phyloP scores from a whole-genome alignment of 805 yeast species.

The Candida yuanshanica region DNA sequence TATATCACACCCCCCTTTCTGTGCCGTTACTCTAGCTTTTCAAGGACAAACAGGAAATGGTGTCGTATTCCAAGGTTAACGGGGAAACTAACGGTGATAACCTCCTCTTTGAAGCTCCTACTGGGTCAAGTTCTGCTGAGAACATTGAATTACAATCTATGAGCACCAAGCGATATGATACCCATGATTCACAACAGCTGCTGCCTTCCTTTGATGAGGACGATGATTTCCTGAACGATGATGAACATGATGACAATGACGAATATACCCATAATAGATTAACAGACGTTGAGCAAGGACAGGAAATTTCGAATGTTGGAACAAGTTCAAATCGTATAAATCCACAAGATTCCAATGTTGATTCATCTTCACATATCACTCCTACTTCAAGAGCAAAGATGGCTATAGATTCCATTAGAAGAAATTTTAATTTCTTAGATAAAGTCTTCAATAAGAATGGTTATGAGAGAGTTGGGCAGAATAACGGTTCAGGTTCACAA shows the following conservation, averaged over 20 bases:
- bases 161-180: background rate
- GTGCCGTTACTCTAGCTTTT: too few species aligned
- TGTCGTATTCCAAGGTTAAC: conserved; percentile 2
- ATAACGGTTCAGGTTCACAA: conserved; percentile 29
- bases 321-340: background rate
- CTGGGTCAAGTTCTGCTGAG: background rate
- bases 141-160: conserved; percentile 7
- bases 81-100: conserved; percentile 2
- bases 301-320: background rate
- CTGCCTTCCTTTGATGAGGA: conserved; percentile 2
- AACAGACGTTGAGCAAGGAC: background rate
- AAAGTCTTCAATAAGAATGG: conserved; percentile 22
- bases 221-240: background rate
- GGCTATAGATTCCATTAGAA: conserved; percentile 23
- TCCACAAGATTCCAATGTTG: background rate
- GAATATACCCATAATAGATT: conserved; percentile 3
- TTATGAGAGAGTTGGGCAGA: conserved; percentile 8
- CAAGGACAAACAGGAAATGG: too few species aligned
- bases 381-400: conserved; percentile 1
- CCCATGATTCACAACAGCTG: background rate
- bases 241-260: background rate
- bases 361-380: background rate
- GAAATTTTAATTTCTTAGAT: conserved; percentile 35
- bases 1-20: too few species aligned
- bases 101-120: conserved; percentile 6